Base-by-base conservation (phyloP, 2,329 filamentous ascomycete genomes). In the Fusarium drepaniforme region DNA sequence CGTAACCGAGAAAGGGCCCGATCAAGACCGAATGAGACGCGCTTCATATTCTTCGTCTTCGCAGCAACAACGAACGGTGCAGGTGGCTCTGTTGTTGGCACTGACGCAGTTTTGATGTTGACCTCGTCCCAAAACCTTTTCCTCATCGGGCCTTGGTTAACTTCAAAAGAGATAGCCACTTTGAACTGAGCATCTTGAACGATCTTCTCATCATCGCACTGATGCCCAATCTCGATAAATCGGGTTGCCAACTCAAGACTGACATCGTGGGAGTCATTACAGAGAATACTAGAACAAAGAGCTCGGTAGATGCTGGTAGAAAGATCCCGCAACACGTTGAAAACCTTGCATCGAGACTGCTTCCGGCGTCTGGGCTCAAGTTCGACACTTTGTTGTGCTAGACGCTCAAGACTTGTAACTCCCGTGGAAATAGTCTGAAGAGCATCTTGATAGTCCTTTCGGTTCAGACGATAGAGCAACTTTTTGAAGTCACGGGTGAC, bases 221-320 rank as follows among this genome's bases (percentile, higher is more conserved):
- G 64, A 28, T 61, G 44, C 0, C 62, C 58, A 0, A 65, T 5
- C 1, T 75, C 70, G 0, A 73, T 67, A 0, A 65, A 56, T 0
- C 42, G 35, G 0, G 67, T 33, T 0, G 59, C 44, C 0, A 75
- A 30, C 2, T 71, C 67, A 0, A 73, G 56, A 16, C 61, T 76
- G 0, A 76, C 35, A 3, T 67, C 49, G 4, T 76, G 66, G 0
- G 65, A 37, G 5, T 72, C 53, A 1, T 0, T 30, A 3, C 74
- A 76, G 1, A 63, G 5, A 2, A 76, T 67, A 0, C 74, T 77
- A 0, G 74, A 71, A 7, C 44, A 64, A 0, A 77, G 37, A 1
- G 64, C 74, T 25, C 69, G 46, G 18, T 75, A 73, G 28, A 77
- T 40, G 33, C 74, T 68, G 1, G 66, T 23, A 0, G 67, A 74